Evolutionary conservation across 495 filamentous ascomycete species (phyloP), one percentile per base, ranked within the genome.

Genomic region (Sphaerosporella brunnea): DNA sequence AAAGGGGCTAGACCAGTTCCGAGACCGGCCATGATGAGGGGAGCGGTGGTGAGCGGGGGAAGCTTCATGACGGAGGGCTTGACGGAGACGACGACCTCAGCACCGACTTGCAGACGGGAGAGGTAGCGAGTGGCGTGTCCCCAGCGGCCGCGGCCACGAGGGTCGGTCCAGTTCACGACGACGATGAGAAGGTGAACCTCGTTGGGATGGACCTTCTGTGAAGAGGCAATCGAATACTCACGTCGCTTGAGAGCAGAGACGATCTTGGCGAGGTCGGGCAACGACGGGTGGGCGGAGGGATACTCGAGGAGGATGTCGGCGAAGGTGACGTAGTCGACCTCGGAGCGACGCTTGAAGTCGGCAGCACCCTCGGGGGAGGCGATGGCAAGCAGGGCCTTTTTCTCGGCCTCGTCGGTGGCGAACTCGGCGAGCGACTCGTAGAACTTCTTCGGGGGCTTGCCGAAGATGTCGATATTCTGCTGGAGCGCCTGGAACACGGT

Each of bases 11-110:
- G 78, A 59, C 90, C 90, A 2, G 90, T 97, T 52, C 90, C 90
- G n/a, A 97, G 81, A 65, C 90, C 90, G 24, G 90, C 90, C 90
- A 97, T 97, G 71, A 97, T 95, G 51, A 97, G 73, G 7, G 90
- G 90, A 47, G 84, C 78, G 36, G 81, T 86, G 51, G 82, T 13
- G 10, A 2, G 23, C 2, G 45, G 11, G 36, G 90, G 92, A 21
- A 97, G 71, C 66, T 96, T 97, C 90, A 94, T 87, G 52, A 97
- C 90, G 40, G 84, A 93, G 8, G 92, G 85, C 67, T 97, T 97
- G 65, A 96, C 82, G 38, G 81, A 88, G 39, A 81, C 92, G 7
- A 84, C 93, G 50, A 96, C 71, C 10, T 80, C 68, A 9, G 80
- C 68, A 37, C 92, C 90, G 28, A 79, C 65, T 10, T 69, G 69